Conservation (phyloP, 768 basidiomycete species). For the Crepidotus variabilis region DNA sequence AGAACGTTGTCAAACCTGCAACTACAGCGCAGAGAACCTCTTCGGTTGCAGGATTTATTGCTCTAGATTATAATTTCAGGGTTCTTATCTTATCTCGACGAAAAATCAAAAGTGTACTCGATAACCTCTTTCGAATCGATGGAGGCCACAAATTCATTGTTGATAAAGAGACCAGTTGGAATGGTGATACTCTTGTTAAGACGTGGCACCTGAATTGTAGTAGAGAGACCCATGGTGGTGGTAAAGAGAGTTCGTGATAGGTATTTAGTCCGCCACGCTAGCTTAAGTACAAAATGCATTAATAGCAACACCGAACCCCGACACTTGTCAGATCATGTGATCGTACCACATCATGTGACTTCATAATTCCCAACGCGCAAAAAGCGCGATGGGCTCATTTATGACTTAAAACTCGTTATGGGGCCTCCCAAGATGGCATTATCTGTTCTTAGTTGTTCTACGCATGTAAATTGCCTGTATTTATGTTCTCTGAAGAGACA, state of each 20-base stretch:
- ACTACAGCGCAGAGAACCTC: conserved; percentile 65
- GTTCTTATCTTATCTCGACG: conserved; percentile 14
- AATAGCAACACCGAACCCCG: background rate
- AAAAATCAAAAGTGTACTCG: conserved; percentile 37
- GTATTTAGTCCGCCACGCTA: background rate
- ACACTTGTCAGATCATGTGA: background rate
- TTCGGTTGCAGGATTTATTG: conserved; percentile 83
- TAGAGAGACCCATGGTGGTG: conserved; percentile 42
- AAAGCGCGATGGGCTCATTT: too few species aligned
- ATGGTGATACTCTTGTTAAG: conserved; percentile 52
- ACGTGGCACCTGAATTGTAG: conserved; percentile 35
- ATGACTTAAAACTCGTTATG: too few species aligned
- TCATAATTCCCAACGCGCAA: too few species aligned
- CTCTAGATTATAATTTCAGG: conserved; percentile 34
- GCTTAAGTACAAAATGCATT: background rate
- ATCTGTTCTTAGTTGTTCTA: too few species aligned
- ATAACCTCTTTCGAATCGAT: conserved; percentile 63
- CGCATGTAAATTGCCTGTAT: too few species aligned
- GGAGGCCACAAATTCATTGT: conserved; percentile 84
- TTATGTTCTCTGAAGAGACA: too few species aligned
- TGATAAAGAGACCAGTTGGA: conserved; percentile 86
- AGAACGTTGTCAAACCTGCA: conserved; percentile 38
- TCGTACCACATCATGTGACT: too few species aligned
- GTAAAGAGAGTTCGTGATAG: conserved; percentile 16
- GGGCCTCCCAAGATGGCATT: too few species aligned